Conservation (phyloP, 2,329 filamentous ascomycete species). For the Xylaria arbuscula region DNA sequence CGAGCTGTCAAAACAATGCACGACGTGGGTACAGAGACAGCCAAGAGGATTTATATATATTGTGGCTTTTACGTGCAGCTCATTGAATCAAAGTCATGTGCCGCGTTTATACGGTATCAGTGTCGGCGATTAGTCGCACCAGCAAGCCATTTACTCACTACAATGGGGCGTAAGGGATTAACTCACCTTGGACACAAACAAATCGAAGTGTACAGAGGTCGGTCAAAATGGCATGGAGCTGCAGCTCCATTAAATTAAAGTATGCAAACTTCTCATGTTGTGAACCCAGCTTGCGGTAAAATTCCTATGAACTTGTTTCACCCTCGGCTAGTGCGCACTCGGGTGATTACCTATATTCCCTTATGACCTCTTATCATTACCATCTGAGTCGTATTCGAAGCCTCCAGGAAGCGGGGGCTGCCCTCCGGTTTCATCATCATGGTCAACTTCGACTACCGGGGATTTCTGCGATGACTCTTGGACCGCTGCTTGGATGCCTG, state of each 20-base stretch:
- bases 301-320: conserved; percentile 1
- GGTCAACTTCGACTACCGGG: conserved; percentile 35
- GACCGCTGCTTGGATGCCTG: neutral
- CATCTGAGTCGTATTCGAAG: conserved; percentile 48
- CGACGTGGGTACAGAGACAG: neutral
- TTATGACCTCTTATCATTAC: conserved; percentile 43
- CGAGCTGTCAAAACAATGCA: conserved; percentile 11
- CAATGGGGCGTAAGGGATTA: neutral
- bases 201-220: neutral
- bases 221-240: neutral
- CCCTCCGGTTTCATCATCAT: conserved; percentile 36
- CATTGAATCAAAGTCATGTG: conserved; percentile 30
- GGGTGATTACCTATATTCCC: neutral
- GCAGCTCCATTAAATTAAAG: conserved; percentile 5
- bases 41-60: conserved; percentile 10
- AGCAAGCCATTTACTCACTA: conserved; percentile 13
- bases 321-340: neutral
- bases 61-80: conserved; percentile 33
- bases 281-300: neutral
- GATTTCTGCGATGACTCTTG: conserved; percentile 1
- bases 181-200: conserved; percentile 5
- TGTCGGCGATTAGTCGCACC: conserved; percentile 13
- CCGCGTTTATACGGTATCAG: conserved; percentile 13
- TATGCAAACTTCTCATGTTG: neutral
- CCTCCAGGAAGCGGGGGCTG: conserved; percentile 35